phyloP scores from a whole-genome alignment of 2,329 filamentous ascomycete species.

The Trichoderma atrobrunneum region DNA sequence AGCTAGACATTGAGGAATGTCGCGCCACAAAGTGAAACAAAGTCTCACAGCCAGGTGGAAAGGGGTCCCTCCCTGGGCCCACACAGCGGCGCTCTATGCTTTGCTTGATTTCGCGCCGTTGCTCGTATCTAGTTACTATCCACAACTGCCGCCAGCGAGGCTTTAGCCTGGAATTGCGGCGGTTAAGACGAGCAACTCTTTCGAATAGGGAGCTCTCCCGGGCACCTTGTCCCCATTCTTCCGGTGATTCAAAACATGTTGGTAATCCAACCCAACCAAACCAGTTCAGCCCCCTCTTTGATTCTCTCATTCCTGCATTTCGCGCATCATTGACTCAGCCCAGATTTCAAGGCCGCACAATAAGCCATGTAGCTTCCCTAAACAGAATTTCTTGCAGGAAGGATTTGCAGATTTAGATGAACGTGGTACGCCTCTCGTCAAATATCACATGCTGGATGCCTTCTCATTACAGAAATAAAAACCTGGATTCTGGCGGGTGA shows the following conservation, averaged over 20 bases:
- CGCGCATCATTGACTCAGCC: neutral
- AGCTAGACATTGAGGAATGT: no score
- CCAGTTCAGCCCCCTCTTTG: neutral
- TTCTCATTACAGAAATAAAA: neutral
- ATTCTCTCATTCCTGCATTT: neutral
- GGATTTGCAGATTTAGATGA: neutral
- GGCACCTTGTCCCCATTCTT: neutral
- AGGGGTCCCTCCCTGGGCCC: neutral
- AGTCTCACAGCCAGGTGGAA: neutral
- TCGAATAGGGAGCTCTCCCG: neutral
- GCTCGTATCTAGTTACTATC: neutral
- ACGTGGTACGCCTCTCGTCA: neutral
- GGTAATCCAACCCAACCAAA: neutral
- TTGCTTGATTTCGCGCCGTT: neutral
- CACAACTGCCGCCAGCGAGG: constrained; percentile 5
- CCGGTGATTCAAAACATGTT: neutral
- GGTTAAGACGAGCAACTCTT: neutral
- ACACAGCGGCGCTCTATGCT: neutral
- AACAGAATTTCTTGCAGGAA: constrained; percentile 8
- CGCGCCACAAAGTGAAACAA: neutral
- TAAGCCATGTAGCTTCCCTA: neutral
- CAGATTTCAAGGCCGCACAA: neutral
- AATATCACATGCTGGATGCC: neutral
- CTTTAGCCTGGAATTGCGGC: neutral
- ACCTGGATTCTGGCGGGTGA: neutral